Evolutionary conservation across 2,329 filamentous ascomycete genomes (phyloP), one percentile per base, ranked within the genome.

Genomic region (Aspergillus cejpii): DNA sequence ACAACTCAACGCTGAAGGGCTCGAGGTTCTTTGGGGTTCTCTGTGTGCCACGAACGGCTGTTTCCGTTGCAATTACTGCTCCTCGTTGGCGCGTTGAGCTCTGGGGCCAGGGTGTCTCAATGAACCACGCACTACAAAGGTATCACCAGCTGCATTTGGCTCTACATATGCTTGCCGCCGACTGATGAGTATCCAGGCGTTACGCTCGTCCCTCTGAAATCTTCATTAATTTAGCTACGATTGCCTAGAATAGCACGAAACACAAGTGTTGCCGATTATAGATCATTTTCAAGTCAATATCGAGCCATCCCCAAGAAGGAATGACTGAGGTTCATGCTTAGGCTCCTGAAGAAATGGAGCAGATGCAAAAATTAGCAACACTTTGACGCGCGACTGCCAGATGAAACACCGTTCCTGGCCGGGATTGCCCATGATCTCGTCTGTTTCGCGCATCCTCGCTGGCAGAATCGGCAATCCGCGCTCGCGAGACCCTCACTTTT

Each of bases 351-450:
- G 58, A 61, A 54, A 41, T 44, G 49, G 48, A 48, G 49, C 51
- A 53, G 53, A 57, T 64, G 64, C 64, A 63, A 64, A 64, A 60
- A 64, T 63, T 67, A 68, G 65, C 53, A 66, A 64, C 64, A 60
- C 42, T 48, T 65, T 66, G 53, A 63, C 65, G 64, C 64, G 64
- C 64, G 64, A 66, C 59, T 60, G 54, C 57, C 43, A 52, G 47
- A 49, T 65, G 62, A 65, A 66, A 65, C 61, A 53, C 56, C 53
- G 52, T 56, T 27, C 52, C 41, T 39, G 37, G 37, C 41, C 37
- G 43, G 45, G 49, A 40, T 57, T 59, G 43, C 37, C 41, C 41
- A 55, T 63, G 57, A 54, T 44, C 43, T 50, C 52, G 52, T 54
- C 49, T 60, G 52, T 54, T 46, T 54, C 51, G 52, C 51, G 45